Conservation (phyloP, 129 eudicot genomes). For the Glebionis coronaria region DNA sequence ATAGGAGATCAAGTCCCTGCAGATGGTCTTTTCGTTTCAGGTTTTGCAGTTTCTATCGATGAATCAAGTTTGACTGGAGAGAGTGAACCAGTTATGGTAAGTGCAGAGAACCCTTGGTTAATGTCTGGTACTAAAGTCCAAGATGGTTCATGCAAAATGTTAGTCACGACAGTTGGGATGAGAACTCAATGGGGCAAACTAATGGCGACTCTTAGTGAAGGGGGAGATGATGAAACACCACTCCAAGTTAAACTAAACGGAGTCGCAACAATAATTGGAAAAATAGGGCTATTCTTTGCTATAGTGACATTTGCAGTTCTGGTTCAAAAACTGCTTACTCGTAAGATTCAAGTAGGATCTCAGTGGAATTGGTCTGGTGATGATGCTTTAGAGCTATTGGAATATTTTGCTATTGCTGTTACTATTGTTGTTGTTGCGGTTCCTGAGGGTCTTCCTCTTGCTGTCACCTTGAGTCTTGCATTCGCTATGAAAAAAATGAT, state of each 20-base stretch:
- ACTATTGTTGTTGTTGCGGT: conserved; percentile 97
- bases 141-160: conserved; percentile 97
- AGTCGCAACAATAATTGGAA: conserved; percentile 90
- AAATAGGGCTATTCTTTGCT: conserved; percentile 87
- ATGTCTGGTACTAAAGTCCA: conserved; percentile 97
- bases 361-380: conserved; percentile 61
- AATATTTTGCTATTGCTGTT: conserved; percentile 87
- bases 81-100: conserved; percentile 86
- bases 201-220: conserved; percentile 95
- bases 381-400: conserved; percentile 70
- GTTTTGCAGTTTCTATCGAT: conserved; percentile 81
- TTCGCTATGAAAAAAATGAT: conserved; percentile 98
- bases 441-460: conserved; percentile 96
- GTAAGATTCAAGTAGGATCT: conserved; percentile 54
- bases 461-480: conserved; percentile 89
- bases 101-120: conserved; percentile 68
- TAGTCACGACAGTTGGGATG: conserved; percentile 92
- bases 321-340: conserved; percentile 53
- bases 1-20: conserved; percentile 99
- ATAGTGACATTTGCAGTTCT: conserved; percentile 83
- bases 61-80: conserved; percentile 96
- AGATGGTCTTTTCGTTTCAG: conserved; percentile 92
- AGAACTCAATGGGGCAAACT: conserved; percentile 99
- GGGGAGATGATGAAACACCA: conserved; percentile 95
- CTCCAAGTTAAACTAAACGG: conserved; percentile 90